phyloP scores from a whole-genome alignment of 2,329 filamentous ascomycete species.

The Stagonosporopsis vannaccii region DNA sequence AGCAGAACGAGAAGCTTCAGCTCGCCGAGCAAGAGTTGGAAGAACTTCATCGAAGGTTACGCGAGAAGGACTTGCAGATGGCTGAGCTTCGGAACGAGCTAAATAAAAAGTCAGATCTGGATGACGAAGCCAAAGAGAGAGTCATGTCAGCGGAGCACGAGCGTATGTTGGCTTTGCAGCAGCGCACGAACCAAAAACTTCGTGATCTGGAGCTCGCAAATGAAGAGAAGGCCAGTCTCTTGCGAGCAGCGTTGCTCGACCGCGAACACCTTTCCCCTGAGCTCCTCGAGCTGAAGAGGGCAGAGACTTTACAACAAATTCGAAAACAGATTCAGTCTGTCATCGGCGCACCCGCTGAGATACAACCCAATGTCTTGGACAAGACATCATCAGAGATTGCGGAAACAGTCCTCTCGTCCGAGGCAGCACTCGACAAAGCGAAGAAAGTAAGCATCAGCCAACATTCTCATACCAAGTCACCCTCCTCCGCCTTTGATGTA shows the following conservation, averaged over 20 bases:
- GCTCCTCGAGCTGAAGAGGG: constrained; percentile 41
- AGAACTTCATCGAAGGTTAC: constrained; percentile 43
- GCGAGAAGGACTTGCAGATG: constrained; percentile 46
- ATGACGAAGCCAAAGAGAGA: constrained; percentile 39
- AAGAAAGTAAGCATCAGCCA: constrained; percentile 48
- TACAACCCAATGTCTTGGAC: constrained; percentile 42
- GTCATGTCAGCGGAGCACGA: constrained; percentile 46
- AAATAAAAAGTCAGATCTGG: constrained; percentile 44
- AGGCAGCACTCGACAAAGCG: constrained; percentile 46
- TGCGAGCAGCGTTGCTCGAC: constrained; percentile 44
- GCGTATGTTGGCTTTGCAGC: constrained; percentile 44
- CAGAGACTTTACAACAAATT: constrained; percentile 43
- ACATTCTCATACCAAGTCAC: constrained; percentile 29
- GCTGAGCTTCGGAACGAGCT: constrained; percentile 48
- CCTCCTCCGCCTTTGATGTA: constrained; percentile 32
- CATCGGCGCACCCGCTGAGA: constrained; percentile 40
- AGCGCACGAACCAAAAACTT: constrained; percentile 44
- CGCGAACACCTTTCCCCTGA: constrained; percentile 43
- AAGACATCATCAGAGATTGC: constrained; percentile 44
- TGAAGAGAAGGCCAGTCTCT: constrained; percentile 45
- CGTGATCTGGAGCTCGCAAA: constrained; percentile 46
- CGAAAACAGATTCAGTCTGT: constrained; percentile 45
- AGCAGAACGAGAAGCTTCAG: constrained; percentile 50
- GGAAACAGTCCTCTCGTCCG: constrained; percentile 42
- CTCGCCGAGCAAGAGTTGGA: constrained; percentile 45